Evolutionary conservation across 148 eudicot genomes (phyloP), one percentile per base, ranked within the genome.

Genomic region (Amaranthus cruentus): DNA sequence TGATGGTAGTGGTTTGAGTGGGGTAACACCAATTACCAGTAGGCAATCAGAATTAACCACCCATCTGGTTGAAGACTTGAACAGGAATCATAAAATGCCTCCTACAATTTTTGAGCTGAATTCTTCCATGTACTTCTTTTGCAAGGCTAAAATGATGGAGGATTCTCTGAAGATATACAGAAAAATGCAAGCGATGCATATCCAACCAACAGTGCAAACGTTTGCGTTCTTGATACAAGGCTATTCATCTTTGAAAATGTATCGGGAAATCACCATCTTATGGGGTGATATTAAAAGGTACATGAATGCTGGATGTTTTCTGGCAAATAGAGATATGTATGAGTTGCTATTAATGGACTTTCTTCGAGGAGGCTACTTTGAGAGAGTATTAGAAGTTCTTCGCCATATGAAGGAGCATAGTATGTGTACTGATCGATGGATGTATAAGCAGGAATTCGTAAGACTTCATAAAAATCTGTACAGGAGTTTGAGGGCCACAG

Each of bases 351-450:
- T 88, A 47, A 42, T 86, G 46, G 90, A 68, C 84, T 95, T 95
- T 83, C 76, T 95, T 73, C 86, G 89, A 55, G 98, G 97, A 47
- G 98, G 98, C 56, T 95, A 95, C 81, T 95, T 95, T 90, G 93
- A 84, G 80, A 90, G 97, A 75, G 97, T 86, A 71, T 62, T 91
- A 82, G 98, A 95, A 85, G 81, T 95, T 11, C 72, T 91, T 75
- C 70, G 73, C 46, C 75, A 70, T 57, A 89, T 90, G 98, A 82
- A 81, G 82, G 81, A 86, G 75, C 82, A 82, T 18, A 69, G 73
- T 28, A 84, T 91, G 86, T 88, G 73, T 76, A 67, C 86, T 75
- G 98, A 95, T 81, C 90, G 85, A 72, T 83, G 88, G 89, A 70
- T 84, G 55, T 86, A 83, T 73, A 91, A 83, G 79, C 72, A 66